Conservation (phyloP, 257 asterid genomes). For the Coffea canephora region DNA sequence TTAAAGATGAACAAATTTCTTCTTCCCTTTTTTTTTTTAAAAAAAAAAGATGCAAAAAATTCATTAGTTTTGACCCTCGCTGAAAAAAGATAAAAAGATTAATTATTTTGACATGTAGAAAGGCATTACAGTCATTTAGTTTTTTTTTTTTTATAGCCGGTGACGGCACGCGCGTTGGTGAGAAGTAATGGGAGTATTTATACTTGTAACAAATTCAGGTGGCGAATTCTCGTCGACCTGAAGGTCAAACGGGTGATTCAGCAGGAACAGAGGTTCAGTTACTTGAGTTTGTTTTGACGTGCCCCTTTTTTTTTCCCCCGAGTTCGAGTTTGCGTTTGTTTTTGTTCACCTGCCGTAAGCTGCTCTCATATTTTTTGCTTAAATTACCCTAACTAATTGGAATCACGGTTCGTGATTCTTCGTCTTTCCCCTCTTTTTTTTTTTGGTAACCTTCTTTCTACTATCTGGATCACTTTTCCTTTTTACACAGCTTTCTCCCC, state of each 20-base stretch:
- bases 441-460: not conserved
- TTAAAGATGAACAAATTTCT: too few relatives aligned
- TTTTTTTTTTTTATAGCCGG: too few relatives aligned
- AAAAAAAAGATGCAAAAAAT: too few relatives aligned
- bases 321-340: conserved; percentile 7
- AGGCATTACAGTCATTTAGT: too few relatives aligned
- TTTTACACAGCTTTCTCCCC: too few relatives aligned
- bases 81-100: too few relatives aligned
- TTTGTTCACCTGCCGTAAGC: not conserved
- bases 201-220: conserved; percentile 36
- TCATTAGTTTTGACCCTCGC: too few relatives aligned
- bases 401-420: not conserved
- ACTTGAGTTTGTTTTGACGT: conserved; percentile 48
- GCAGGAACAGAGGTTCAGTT: conserved; percentile 42
- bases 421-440: not conserved
- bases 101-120: too few relatives aligned
- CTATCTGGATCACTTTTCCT: too few relatives aligned
- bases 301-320: conserved; percentile 18
- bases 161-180: conserved; percentile 14
- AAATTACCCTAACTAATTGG: not conserved
- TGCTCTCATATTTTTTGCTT: too few relatives aligned
- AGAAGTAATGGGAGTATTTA: conserved; percentile 2
- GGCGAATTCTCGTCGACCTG: conserved; percentile 35
- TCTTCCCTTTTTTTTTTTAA: too few relatives aligned
- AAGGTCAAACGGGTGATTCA: conserved; percentile 64